Percentiles rank a stretch among this genome's conserved stretches.
Conservation (phyloP, 148 eudicot species). For the Vaccinium corymbosum region DNA sequence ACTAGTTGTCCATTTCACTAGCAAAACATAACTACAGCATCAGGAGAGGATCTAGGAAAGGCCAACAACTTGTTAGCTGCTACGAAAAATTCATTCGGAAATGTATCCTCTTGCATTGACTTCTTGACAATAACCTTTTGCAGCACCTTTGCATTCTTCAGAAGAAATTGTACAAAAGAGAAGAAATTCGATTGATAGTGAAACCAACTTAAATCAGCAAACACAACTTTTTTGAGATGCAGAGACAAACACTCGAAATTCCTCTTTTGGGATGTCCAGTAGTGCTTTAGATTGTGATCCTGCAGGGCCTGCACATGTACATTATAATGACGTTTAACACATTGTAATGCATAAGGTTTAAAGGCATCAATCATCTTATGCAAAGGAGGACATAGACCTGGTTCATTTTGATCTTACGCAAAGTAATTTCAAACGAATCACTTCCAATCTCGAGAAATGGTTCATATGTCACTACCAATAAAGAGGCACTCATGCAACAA, state of each 20-base stretch:
- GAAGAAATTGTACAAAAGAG: constrained; percentile 6
- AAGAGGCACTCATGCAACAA: too few relatives aligned
- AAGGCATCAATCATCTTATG: too few relatives aligned
- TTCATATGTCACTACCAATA: too few relatives aligned
- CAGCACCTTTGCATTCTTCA: constrained; percentile 7
- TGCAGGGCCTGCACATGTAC: background rate
- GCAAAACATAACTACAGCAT: constrained; percentile 4
- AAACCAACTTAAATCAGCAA: background rate
- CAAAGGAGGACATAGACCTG: too few relatives aligned
- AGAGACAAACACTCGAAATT: constrained; percentile 1
- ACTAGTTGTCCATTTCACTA: background rate
- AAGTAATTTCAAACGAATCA: too few relatives aligned
- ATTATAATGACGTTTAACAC: too few relatives aligned
- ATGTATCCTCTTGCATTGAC: background rate
- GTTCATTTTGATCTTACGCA: too few relatives aligned
- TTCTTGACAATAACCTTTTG: background rate
- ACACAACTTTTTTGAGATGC: constrained; percentile 1
- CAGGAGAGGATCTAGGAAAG: constrained; percentile 4
- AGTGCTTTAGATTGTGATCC: background rate
- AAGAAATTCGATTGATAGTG: background rate
- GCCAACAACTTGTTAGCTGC: background rate
- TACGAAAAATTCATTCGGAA: background rate
- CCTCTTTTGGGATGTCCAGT: constrained; percentile 5
- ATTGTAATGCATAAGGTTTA: too few relatives aligned
- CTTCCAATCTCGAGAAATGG: too few relatives aligned